A percentile compares a stretch with the other conserved stretches of the same genome.
Evolutionary conservation across 1,139 yeast species (phyloP).

Genomic region (Magnusiomyces paraingens): DNA sequence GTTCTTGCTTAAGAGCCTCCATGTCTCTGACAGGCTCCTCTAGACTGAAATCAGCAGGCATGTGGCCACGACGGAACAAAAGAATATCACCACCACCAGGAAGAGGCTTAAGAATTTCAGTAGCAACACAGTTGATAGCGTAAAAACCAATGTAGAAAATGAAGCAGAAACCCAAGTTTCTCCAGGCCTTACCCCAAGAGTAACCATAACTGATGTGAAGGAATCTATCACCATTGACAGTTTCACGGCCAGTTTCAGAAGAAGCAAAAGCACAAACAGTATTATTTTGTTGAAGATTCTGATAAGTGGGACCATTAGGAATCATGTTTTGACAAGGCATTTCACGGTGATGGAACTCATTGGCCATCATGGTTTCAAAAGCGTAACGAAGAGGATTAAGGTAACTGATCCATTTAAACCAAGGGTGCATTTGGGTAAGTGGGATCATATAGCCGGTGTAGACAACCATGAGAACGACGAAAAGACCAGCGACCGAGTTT

Average conservation of each 20-base stretch:
- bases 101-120: conserved; percentile 35
- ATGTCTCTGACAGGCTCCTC: conserved; percentile 42
- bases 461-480: conserved; percentile 35
- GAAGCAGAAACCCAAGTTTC: conserved; percentile 35
- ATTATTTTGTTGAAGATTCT: conserved; percentile 30
- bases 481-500: conserved; percentile 51
- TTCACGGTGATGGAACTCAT: conserved; percentile 40
- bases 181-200: conserved; percentile 33
- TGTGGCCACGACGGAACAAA: conserved; percentile 39
- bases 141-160: conserved; percentile 34
- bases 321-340: conserved; percentile 35
- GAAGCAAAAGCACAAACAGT: conserved; percentile 41
- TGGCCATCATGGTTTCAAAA: conserved; percentile 41
- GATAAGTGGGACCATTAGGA: conserved; percentile 37
- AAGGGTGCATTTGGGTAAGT: conserved; percentile 42
- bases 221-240: conserved; percentile 41
- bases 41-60: conserved; percentile 39
- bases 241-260: conserved; percentile 34
- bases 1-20: conserved; percentile 32
- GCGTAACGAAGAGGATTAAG: conserved; percentile 43
- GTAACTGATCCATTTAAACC: conserved; percentile 48
- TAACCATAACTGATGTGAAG: conserved; percentile 34
- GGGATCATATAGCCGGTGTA: conserved; percentile 40
- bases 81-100: conserved; percentile 38
- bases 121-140: conserved; percentile 31